Evolutionary conservation across 2,329 filamentous ascomycete species (phyloP).

Genomic region (Chrysoporthe deuterocubensis): DNA sequence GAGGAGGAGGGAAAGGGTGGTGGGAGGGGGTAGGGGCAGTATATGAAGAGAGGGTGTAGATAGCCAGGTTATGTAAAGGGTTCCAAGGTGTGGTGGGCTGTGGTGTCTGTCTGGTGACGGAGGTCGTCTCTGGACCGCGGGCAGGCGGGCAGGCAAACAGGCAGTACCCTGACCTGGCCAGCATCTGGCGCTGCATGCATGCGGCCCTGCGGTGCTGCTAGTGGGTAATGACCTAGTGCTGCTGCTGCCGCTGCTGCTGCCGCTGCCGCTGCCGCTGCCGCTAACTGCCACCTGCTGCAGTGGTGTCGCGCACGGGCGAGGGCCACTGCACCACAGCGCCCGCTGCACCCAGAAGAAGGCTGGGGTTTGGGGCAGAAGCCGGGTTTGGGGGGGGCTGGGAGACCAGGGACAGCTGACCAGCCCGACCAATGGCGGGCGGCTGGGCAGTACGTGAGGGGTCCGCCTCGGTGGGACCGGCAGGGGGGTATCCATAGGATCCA

Average conservation of each 20-base stretch:
- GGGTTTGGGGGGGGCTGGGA: constrained; percentile 16
- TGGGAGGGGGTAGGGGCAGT: constrained; percentile 14
- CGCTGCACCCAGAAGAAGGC: background rate
- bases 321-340: background rate
- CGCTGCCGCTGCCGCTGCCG: constrained; percentile 1
- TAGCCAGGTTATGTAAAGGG: background rate
- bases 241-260: background rate
- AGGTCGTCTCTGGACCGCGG: background rate
- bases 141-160: too few relatives aligned
- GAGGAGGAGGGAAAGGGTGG: constrained; percentile 1
- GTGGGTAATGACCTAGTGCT: background rate
- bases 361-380: background rate
- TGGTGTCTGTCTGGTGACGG: background rate
- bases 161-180: too few relatives aligned
- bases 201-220: background rate
- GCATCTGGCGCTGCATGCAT: constrained; percentile 1
- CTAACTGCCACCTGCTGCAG: too few relatives aligned
- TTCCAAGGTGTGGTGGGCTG: background rate
- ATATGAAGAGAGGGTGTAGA: constrained; percentile 19
- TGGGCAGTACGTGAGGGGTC: background rate
- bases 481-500: background rate
- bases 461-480: background rate
- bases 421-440: background rate
- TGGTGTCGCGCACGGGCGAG: background rate
- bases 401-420: constrained; percentile 1